A percentile compares a stretch with the other conserved stretches of the same genome.
Conservation (phyloP, 352 stramenopile species). For the Albugo laibachii region DNA sequence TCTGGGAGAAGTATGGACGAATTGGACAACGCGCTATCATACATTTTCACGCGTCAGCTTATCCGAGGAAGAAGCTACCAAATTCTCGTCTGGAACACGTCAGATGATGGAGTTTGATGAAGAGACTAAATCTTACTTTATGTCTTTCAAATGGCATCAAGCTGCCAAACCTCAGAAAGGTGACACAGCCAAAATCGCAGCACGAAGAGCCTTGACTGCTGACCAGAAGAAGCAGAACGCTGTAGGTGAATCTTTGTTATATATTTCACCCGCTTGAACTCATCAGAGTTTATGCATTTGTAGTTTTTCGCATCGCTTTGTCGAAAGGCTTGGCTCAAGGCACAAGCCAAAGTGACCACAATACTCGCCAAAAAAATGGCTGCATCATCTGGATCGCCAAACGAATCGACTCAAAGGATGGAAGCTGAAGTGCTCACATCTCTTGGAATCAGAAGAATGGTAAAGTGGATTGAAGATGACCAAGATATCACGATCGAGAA, state of each 20-base stretch:
- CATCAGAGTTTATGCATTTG: background rate
- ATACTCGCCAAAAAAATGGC: conserved; percentile 42
- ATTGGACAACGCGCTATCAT: conserved; percentile 58
- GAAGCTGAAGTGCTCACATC: conserved; percentile 38
- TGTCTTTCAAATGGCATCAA: conserved; percentile 74
- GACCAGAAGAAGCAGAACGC: conserved; percentile 68
- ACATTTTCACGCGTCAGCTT: conserved; percentile 51
- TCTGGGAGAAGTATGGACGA: conserved; percentile 63
- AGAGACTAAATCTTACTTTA: conserved; percentile 26
- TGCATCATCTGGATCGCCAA: background rate
- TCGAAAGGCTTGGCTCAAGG: conserved; percentile 52
- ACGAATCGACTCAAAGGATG: conserved; percentile 5
- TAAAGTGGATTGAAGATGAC: conserved; percentile 61
- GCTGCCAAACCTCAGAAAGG: conserved; percentile 65
- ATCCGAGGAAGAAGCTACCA: conserved; percentile 23
- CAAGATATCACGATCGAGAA: conserved; percentile 40
- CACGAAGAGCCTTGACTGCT: conserved; percentile 25
- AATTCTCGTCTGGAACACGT: conserved; percentile 52
- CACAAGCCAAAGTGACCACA: conserved; percentile 50
- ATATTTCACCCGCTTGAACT: too few species aligned
- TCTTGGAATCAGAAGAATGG: conserved; percentile 44
- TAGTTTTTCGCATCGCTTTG: conserved; percentile 46
- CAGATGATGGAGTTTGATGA: conserved; percentile 72
- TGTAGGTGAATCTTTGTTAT: conserved; percentile 2
- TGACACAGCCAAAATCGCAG: conserved; percentile 69